These are phyloP conservation scores for Cyclostephanos tholiformis DNA, from an alignment of 108 stramenopile species.

Conservation along the genomic window DNA sequence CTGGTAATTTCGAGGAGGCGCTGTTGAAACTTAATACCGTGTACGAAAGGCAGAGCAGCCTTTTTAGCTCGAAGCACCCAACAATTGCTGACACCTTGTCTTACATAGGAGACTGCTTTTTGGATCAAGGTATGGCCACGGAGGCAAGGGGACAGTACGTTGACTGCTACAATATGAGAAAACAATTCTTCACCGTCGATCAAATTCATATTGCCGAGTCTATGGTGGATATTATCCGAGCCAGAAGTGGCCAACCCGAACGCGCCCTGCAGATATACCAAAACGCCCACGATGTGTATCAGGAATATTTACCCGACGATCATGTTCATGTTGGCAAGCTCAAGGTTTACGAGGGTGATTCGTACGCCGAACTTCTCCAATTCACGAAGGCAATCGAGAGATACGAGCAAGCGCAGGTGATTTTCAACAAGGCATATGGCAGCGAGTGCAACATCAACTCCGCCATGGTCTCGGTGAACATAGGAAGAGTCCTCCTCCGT, in stretches of 20 bases:
- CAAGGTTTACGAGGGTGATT: slow-evolving; percentile 30
- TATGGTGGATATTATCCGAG: slow-evolving; percentile 45
- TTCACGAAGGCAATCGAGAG: slow-evolving; percentile 41
- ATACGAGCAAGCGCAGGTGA: slow-evolving; percentile 58
- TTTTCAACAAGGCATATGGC: slow-evolving; percentile 54
- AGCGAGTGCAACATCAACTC: slow-evolving; percentile 50
- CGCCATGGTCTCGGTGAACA: slow-evolving; percentile 48
- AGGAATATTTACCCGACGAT: slow-evolving; percentile 35
- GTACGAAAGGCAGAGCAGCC: slow-evolving; percentile 48
- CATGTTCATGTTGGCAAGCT: slow-evolving; percentile 34
- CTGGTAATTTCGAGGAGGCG: slow-evolving; percentile 55
- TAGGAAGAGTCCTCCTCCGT: slow-evolving; percentile 60
- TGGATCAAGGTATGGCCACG: slow-evolving; percentile 51
- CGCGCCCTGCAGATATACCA: slow-evolving; percentile 65
- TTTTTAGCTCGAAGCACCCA: slow-evolving; percentile 68
- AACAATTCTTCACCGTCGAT: slow-evolving; percentile 66
- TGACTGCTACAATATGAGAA: slow-evolving; percentile 70
- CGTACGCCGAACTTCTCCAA: slow-evolving; percentile 52
- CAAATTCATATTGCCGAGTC: slow-evolving; percentile 44
- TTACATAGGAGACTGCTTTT: slow-evolving; percentile 61
- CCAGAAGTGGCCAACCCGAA: slow-evolving; percentile 45
- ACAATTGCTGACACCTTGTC: slow-evolving; percentile 66
- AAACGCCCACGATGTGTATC: slow-evolving; percentile 57
- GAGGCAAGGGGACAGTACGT: slow-evolving; percentile 57
- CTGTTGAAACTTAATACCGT: slow-evolving; percentile 51